These are phyloP conservation scores for Ilyonectria robusta DNA, from an alignment of 2,329 filamentous ascomycete genomes.

Conservation along the genomic window DNA sequence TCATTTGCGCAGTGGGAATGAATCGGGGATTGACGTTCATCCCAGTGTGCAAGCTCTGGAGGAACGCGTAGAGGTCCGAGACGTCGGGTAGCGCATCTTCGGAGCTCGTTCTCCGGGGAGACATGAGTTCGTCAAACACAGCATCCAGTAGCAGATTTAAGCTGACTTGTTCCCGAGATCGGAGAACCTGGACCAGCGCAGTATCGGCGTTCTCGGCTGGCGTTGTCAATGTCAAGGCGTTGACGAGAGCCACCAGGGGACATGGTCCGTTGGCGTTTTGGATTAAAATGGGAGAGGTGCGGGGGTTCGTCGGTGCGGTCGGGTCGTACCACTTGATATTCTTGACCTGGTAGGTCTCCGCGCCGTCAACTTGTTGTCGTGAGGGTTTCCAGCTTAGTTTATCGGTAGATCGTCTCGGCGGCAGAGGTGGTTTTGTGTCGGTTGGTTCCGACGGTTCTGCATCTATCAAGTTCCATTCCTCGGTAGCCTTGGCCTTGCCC, in stretches of 20 bases:
- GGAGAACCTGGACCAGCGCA: conserved; percentile 82
- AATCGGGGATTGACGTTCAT: conserved; percentile 99
- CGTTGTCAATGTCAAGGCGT: conserved; percentile 89
- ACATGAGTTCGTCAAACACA: conserved; percentile 94
- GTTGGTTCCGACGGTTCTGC: conserved; percentile 51
- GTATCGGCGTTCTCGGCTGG: conserved; percentile 74
- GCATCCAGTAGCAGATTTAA: conserved; percentile 88
- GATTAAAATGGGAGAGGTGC: conserved; percentile 88
- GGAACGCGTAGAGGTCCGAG: conserved; percentile 87
- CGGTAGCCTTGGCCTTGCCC: conserved; percentile 59
- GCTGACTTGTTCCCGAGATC: conserved; percentile 88
- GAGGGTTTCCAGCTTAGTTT: conserved; percentile 56
- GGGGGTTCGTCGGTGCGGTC: conserved; percentile 70
- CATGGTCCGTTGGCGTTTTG: conserved; percentile 97
- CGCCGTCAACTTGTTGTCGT: conserved; percentile 59
- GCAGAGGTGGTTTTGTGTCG: conserved; percentile 53
- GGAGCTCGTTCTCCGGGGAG: conserved; percentile 74
- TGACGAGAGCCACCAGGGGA: conserved; percentile 91
- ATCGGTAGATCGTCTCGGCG: conserved; percentile 52
- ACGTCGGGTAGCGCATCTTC: conserved; percentile 85
- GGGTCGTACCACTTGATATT: conserved; percentile 88
- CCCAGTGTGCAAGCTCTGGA: conserved; percentile 91
- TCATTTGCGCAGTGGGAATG: conserved; percentile 69
- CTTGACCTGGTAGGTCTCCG: conserved; percentile 93
- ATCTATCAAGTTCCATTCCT: conserved; percentile 69